Base-by-base conservation (phyloP, 768 basidiomycete species). In the Epithele typhae region DNA sequence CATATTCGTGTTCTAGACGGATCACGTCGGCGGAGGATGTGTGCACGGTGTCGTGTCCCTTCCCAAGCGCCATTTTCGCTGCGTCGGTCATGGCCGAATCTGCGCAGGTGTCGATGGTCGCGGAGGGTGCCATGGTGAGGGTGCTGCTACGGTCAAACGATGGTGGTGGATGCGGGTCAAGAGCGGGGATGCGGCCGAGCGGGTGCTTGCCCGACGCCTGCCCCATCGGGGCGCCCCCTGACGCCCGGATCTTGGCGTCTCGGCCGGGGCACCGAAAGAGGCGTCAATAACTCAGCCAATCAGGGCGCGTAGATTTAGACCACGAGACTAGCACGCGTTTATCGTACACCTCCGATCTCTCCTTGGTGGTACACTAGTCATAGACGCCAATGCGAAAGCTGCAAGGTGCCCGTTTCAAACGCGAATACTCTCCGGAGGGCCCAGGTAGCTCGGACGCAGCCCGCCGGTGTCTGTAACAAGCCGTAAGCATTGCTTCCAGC, bases 1-100 rank as follows among this genome's bases (percentile, higher is more conserved):
- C 83, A 58, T 84, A 76, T 60, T 86, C 75, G 56, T 91, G 79
- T 65, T 97, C 93, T 55, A 92, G 74, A 37, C 73, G 71, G 54
- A 97, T 88, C 37, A 92, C 75, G 33, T 86, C 76, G 37, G 75
- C 74, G n/a, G 85, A 84, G 10, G 76, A 71, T 19, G 82, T 45
- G 53, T 66, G 68, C 17, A 43, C 55, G 33, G 46, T 34, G 23
- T 25, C 35, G 51, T 43, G 38, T 43, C 46, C 45, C 40, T 52
- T 52, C 46, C 46, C 51, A 35, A 44, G 37, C 10, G 33, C 21
- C 15, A 36, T 45, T 39, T 43, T 44, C 37, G 37, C 23, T n/a
- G 38, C 21, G 40, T 40, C 45, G 43, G 12, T 46, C 32, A 40
- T 14, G 12, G 39, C 19, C 23, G 35, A 35, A 37, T 30, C 45